phyloP scores from a whole-genome alignment of 2,329 filamentous ascomycete genomes.

The Penicillium concentricum region DNA sequence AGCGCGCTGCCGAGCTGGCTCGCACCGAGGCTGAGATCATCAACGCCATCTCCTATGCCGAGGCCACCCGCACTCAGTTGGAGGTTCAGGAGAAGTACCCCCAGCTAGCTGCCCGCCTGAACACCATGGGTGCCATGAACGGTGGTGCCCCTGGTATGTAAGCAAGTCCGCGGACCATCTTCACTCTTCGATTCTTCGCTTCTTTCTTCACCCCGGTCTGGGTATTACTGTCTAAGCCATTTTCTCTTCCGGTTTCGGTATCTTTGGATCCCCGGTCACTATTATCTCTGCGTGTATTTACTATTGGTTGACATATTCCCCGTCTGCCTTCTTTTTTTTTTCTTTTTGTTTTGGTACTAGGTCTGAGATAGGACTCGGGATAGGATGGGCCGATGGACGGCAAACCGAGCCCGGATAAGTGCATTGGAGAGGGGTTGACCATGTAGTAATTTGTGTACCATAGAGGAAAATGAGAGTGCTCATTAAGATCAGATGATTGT shows the following conservation, averaged over 20 bases:
- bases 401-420: conserved; percentile 11
- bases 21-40: conserved; percentile 94
- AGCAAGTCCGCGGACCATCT: conserved; percentile 14
- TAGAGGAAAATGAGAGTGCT: conserved; percentile 26
- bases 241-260: conserved; percentile 16
- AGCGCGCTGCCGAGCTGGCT: conserved; percentile 90
- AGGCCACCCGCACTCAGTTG: conserved; percentile 93
- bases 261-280: conserved; percentile 16
- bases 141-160: conserved; percentile 37
- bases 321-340: conserved; percentile 15
- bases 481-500: background rate
- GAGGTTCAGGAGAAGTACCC: conserved; percentile 88
- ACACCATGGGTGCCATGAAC: conserved; percentile 53
- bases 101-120: conserved; percentile 70
- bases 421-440: conserved; percentile 14
- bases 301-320: conserved; percentile 27
- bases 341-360: conserved; percentile 15
- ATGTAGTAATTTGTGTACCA: conserved; percentile 30
- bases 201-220: conserved; percentile 16
- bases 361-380: conserved; percentile 11
- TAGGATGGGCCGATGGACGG: conserved; percentile 5
- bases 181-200: conserved; percentile 14
- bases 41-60: conserved; percentile 93
- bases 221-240: conserved; percentile 14
- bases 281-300: conserved; percentile 32